Conservation (phyloP, 169 alveolate species). For the Plasmodium gallinaceum region DNA sequence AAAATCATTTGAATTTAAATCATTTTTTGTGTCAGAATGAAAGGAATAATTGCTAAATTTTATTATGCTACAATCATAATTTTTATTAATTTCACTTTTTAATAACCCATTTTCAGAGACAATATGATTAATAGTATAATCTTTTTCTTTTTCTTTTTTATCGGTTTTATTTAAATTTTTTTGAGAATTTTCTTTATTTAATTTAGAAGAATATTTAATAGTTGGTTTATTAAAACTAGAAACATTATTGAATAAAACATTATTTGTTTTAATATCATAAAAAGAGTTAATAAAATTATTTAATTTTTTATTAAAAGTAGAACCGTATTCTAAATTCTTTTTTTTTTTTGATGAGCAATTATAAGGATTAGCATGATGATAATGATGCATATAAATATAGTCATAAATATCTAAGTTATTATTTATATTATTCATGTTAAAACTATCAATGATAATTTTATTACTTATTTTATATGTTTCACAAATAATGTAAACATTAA, state of each 20-base stretch:
- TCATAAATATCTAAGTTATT: conserved; percentile 63
- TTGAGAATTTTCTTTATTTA: neutral
- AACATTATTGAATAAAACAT: conserved; percentile 24
- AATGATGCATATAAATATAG: conserved; percentile 73
- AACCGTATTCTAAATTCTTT: conserved; percentile 22
- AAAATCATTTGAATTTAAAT: neutral
- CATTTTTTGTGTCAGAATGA: conserved; percentile 1
- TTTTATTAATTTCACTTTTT: neutral
- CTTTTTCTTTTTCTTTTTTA: neutral
- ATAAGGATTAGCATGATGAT: conserved; percentile 16
- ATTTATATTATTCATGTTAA: conserved; percentile 68
- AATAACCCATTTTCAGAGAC: too few species aligned
- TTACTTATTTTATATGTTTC: conserved; percentile 76
- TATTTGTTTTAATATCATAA: conserved; percentile 22
- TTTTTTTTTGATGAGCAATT: conserved; percentile 2
- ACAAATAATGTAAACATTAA: conserved; percentile 57
- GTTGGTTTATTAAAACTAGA: conserved; percentile 3
- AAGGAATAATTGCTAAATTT: neutral
- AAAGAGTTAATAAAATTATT: conserved; percentile 57
- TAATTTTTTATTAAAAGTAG: conserved; percentile 44
- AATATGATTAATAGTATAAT: neutral
- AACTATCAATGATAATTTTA: conserved; percentile 68
- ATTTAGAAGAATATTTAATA: conserved; percentile 12
- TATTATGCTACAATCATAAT: neutral
- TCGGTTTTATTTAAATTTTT: neutral